Evolutionary conservation across 1,284 basidiomycete genomes (phyloP), one percentile per base, ranked within the genome.

Genomic region (Athelia sp.): DNA sequence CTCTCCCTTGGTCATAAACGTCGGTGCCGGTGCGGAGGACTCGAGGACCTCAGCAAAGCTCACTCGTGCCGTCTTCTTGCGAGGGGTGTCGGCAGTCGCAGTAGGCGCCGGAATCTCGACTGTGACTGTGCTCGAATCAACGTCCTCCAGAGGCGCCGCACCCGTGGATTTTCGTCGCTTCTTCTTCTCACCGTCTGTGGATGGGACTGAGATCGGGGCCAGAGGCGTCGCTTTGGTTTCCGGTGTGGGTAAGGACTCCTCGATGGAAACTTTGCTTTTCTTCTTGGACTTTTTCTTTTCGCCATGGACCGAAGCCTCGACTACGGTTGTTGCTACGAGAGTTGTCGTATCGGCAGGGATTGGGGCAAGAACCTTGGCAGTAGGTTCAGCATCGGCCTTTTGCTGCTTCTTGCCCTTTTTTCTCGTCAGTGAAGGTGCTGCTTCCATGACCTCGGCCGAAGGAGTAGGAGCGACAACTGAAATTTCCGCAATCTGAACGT

Each of bases 1-100:
- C 47, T 78, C 73, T 9, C 69, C 65, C 24, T 58, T 65, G 9
- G 60, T 65, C 29, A 69, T 46, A 8, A 58, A n/a, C 32, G 42
- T 46, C 18, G 32, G 43, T 15, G 53, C 46, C 15, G 49, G 49
- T 24, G 54, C 52, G 14, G 47, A 45, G n/a, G 54, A 8, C 31
- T 50, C 46, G 42, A 46, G 43, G 19, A 49, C 43, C 21, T 44
- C 3, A 14, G 36, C 48, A 15, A 22, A 21, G 19, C 36, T 40
- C n/a, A 40, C 36, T 40, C 36, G 36, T n/a, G 36, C 36, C 40
- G 2, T 45, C 50, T 24, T 32, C 31, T 34, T 45, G 18, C 36
- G 36, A n/a, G 36, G 19, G 36, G 36, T 40, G 8, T n/a, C 15
- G 15, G 36, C 36, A n/a, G 15, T 4, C n/a, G 9, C 36, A 9